Percentiles rank a stretch among this genome's conserved stretches.
These are phyloP conservation scores for Dendrocalamus sinicus DNA, from an alignment of 176 grass and related monocot species.

Conservation along the genomic window DNA sequence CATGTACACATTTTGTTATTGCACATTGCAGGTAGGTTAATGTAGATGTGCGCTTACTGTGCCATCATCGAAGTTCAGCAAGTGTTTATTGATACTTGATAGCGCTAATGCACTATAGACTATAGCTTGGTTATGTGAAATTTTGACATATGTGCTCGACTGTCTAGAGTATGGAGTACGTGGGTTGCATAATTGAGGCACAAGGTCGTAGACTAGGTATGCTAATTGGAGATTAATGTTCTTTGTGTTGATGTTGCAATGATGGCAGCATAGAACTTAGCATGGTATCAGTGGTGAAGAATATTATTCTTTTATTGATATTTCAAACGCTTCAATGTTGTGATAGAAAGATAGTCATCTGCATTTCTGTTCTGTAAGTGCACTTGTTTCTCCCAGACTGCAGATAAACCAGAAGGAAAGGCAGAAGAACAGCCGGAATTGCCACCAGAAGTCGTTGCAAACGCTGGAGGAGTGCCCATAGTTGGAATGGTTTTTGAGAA, in stretches of 20 bases:
- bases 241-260: background rate
- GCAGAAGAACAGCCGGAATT: constrained; percentile 69
- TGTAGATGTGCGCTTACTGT: background rate
- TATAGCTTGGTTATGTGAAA: background rate
- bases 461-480: constrained; percentile 81
- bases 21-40: constrained; percentile 35
- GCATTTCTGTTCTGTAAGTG: constrained; percentile 27
- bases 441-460: constrained; percentile 67
- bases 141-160: background rate
- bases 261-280: background rate
- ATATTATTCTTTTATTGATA: background rate
- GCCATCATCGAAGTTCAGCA: constrained; percentile 1
- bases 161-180: background rate
- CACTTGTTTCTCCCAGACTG: constrained; percentile 48
- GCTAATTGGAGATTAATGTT: background rate
- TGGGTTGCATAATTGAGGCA: background rate
- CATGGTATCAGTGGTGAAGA: background rate
- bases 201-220: background rate
- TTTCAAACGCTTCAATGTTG: background rate
- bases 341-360: constrained; percentile 1
- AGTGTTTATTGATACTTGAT: background rate
- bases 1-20: background rate
- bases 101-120: background rate
- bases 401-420: constrained; percentile 62
- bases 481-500: constrained; percentile 86